These are phyloP conservation scores for Stropharia rugosoannulata DNA, from an alignment of 768 basidiomycete species.

Conservation along the genomic window DNA sequence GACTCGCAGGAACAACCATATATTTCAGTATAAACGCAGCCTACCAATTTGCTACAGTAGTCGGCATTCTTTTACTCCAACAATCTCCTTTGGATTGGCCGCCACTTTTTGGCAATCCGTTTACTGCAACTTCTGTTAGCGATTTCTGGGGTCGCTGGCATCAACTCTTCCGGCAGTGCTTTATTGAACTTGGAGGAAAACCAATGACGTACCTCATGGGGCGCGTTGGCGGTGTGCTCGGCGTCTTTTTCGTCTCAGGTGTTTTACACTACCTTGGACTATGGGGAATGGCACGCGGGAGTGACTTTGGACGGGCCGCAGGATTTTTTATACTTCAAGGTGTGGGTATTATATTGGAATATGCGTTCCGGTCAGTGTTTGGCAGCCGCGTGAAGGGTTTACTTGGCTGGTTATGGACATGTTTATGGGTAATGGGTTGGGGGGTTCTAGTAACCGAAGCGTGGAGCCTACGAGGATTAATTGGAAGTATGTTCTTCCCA, in stretches of 20 bases:
- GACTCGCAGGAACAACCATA: constrained; percentile 41
- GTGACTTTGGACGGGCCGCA: constrained; percentile 38
- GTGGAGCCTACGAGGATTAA: constrained; percentile 42
- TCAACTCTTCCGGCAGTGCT: constrained; percentile 59
- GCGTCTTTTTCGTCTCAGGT: constrained; percentile 59
- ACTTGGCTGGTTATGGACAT: constrained; percentile 52
- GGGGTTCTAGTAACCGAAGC: constrained; percentile 51
- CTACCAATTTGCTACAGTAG: constrained; percentile 40
- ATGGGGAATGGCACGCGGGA: constrained; percentile 57
- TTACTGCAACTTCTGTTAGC: constrained; percentile 53
- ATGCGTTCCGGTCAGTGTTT: constrained; percentile 39
- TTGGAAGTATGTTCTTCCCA: constrained; percentile 38
- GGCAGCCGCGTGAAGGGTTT: constrained; percentile 48
- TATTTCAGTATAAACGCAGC: constrained; percentile 43
- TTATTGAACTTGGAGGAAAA: constrained; percentile 49
- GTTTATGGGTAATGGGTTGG: constrained; percentile 45
- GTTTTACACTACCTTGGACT: constrained; percentile 57
- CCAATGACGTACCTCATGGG: constrained; percentile 45
- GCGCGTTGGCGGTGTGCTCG: constrained; percentile 47
- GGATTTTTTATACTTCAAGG: constrained; percentile 62
- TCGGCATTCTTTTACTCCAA: constrained; percentile 43
- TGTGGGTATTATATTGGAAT: constrained; percentile 50
- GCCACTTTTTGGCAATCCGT: constrained; percentile 59
- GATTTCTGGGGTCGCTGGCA: constrained; percentile 77
- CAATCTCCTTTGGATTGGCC: constrained; percentile 61